These are phyloP conservation scores for Agrostemma githago DNA, from an alignment of 148 eudicot species.

Conservation along the genomic window DNA sequence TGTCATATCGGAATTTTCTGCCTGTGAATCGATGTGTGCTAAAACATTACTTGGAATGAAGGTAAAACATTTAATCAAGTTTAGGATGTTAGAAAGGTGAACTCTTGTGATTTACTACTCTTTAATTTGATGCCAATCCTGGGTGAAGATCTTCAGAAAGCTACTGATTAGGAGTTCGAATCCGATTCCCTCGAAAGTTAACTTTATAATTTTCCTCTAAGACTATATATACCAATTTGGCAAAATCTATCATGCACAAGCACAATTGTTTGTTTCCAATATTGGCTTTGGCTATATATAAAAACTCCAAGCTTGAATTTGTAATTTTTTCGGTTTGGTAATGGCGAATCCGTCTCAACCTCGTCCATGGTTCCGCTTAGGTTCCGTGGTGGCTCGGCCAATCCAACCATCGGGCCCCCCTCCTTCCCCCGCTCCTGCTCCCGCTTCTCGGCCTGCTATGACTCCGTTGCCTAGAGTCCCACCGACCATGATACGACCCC, in stretches of 20 bases:
- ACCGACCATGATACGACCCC: conserved; percentile 33
- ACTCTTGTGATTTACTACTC: conserved; percentile 22
- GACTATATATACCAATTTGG: conserved; percentile 29
- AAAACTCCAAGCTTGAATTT: not conserved
- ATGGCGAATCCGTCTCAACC: conserved; percentile 49
- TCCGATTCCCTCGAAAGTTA: conserved; percentile 33
- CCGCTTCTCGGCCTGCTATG: conserved; percentile 27
- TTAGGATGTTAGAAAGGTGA: not conserved
- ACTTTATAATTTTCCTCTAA: conserved; percentile 13
- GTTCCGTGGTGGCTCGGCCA: conserved; percentile 33
- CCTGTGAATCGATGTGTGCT: not conserved
- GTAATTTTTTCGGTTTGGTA: not conserved
- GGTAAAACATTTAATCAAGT: not conserved
- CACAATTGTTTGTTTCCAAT: not conserved
- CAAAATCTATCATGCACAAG: conserved; percentile 10
- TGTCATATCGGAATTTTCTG: not conserved
- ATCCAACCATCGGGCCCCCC: conserved; percentile 17
- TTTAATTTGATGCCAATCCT: conserved; percentile 36
- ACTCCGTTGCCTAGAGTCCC: conserved; percentile 29
- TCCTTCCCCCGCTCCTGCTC: conserved; percentile 19
- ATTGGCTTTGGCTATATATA: not conserved
- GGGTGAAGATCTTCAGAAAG: conserved; percentile 26
- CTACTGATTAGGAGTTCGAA: conserved; percentile 33
- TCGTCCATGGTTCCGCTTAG: conserved; percentile 49
- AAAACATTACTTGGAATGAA: conserved; percentile 12